Percentiles rank a stretch among this genome's conserved stretches.
Conservation (phyloP, 2,329 filamentous ascomycete species). For the Calonectria montana region DNA sequence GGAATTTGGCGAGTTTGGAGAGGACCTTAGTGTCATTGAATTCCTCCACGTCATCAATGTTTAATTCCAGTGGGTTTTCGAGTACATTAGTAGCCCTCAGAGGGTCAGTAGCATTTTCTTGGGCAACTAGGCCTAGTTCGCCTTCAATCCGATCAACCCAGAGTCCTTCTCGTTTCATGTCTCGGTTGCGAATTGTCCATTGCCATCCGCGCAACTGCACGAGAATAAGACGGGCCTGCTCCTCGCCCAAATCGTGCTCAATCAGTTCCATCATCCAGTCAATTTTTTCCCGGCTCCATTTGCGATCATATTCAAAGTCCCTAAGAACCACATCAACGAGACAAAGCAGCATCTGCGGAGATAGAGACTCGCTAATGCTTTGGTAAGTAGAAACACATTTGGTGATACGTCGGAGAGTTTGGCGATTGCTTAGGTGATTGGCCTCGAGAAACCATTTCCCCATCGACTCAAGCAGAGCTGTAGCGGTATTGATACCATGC, state of each 20-base stretch:
- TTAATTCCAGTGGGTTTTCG: not conserved
- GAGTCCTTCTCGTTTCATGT: not conserved
- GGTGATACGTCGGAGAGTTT: constrained; percentile 45
- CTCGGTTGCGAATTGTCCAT: constrained; percentile 29
- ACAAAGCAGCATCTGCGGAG: constrained; percentile 41
- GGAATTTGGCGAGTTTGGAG: not conserved
- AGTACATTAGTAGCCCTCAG: too few species aligned
- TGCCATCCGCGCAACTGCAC: constrained; percentile 36
- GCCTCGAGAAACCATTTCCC: constrained; percentile 44
- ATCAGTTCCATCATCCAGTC: constrained; percentile 36
- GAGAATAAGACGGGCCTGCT: constrained; percentile 29
- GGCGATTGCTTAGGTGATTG: constrained; percentile 43
- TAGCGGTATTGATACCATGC: constrained; percentile 22
- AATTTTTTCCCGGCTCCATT: constrained; percentile 39
- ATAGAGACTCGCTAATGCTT: constrained; percentile 34
- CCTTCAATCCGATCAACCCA: not conserved
- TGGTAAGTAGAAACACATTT: constrained; percentile 41
- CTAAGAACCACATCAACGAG: constrained; percentile 43
- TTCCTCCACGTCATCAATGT: not conserved
- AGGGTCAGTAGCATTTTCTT: not conserved
- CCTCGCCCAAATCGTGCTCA: constrained; percentile 20
- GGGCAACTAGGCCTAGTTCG: not conserved
- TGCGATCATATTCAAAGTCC: constrained; percentile 49
- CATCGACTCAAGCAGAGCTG: constrained; percentile 46
- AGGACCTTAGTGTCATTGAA: not conserved